These are phyloP conservation scores for Venturia pyrina DNA, from an alignment of 2,329 filamentous ascomycete species.

Conservation along the genomic window DNA sequence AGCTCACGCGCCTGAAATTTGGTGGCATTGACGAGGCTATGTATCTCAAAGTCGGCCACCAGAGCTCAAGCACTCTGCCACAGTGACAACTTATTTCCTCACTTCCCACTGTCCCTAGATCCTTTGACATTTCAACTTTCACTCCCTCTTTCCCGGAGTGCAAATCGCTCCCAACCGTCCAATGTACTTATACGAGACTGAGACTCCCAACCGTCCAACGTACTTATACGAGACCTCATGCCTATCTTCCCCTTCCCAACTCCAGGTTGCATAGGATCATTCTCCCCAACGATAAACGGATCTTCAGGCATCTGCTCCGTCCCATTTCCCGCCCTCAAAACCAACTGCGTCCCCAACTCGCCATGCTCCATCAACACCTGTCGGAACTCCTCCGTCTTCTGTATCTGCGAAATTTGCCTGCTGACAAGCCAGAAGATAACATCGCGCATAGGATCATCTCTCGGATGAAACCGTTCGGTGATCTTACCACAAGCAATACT, in stretches of 20 bases:
- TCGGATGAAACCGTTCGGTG: conserved; percentile 4
- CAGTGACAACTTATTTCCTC: too few relatives aligned
- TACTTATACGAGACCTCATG: too few relatives aligned
- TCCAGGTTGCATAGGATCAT: neutral
- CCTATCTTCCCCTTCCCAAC: neutral
- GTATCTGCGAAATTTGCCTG: neutral
- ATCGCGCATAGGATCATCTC: conserved; percentile 10
- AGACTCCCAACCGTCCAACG: too few relatives aligned
- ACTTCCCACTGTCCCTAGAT: too few relatives aligned
- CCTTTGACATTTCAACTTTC: too few relatives aligned
- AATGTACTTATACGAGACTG: too few relatives aligned
- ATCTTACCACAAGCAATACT: neutral
- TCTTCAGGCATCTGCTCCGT: neutral
- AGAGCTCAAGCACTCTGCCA: too few relatives aligned
- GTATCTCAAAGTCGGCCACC: too few relatives aligned
- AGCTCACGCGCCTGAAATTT: too few relatives aligned
- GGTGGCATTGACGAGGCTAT: too few relatives aligned
- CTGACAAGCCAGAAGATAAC: conserved; percentile 8
- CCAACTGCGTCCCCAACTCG: neutral
- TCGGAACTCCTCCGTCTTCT: conserved; percentile 4
- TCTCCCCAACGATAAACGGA: neutral
- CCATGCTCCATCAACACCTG: neutral
- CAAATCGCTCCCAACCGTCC: too few relatives aligned
- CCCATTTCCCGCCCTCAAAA: conserved; percentile 5
- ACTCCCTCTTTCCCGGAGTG: too few relatives aligned